phyloP scores from a whole-genome alignment of 2,329 filamentous ascomycete species.

The Aureobasidium sp. region DNA sequence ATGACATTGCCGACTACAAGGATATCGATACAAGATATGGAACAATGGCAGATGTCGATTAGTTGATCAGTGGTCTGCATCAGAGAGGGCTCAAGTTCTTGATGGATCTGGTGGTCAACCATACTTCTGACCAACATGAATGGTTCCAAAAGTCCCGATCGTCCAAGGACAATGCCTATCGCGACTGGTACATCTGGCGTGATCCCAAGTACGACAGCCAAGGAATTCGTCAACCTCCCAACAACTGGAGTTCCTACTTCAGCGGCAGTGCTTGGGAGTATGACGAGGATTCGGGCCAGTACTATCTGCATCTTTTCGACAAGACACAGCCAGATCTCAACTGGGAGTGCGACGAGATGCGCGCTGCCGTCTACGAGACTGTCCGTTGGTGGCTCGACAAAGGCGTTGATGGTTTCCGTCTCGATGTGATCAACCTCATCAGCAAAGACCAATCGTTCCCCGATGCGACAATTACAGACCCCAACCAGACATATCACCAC shows the following conservation, averaged over 20 bases:
- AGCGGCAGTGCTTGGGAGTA: conserved; percentile 52
- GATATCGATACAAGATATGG: conserved; percentile 55
- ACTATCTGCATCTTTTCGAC: conserved; percentile 67
- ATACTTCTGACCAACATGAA: conserved; percentile 56
- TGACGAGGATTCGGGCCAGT: conserved; percentile 60
- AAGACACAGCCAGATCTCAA: conserved; percentile 66
- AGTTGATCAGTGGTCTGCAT: conserved; percentile 49
- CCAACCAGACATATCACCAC: conserved; percentile 1
- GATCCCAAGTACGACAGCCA: conserved; percentile 30
- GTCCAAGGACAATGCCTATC: conserved; percentile 52
- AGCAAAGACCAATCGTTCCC: conserved; percentile 13
- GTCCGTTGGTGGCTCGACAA: conserved; percentile 61
- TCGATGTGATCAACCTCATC: conserved; percentile 13
- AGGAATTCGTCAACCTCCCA: conserved; percentile 57
- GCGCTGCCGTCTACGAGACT: conserved; percentile 58
- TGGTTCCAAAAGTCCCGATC: conserved; percentile 63
- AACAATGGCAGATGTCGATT: conserved; percentile 54
- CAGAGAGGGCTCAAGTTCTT: conserved; percentile 58
- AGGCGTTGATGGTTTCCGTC: conserved; percentile 44
- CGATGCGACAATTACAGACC: conserved; percentile 3
- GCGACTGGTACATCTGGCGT: conserved; percentile 60
- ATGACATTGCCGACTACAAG: conserved; percentile 59
- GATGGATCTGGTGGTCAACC: conserved; percentile 66
- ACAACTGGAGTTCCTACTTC: conserved; percentile 62
- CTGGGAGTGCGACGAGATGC: conserved; percentile 62